These are phyloP conservation scores for Ilyonectria sp. DNA, from an alignment of 2,329 filamentous ascomycete genomes.

Conservation along the genomic window DNA sequence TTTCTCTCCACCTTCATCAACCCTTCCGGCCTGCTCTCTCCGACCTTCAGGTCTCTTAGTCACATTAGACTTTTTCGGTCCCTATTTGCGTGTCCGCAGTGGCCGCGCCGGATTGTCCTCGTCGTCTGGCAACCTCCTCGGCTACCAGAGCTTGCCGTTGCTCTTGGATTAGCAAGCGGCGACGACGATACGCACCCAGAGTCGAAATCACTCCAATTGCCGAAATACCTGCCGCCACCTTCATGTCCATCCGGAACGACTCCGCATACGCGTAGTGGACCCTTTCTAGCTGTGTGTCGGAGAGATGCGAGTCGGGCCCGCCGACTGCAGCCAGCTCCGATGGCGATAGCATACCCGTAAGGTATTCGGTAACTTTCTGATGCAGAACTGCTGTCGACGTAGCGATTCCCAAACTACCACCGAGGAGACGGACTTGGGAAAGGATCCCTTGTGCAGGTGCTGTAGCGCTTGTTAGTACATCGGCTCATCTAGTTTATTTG, in stretches of 20 bases:
- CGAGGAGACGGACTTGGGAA: slow-evolving; percentile 66
- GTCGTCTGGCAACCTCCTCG: slow-evolving; percentile 37
- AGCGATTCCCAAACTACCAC: slow-evolving; percentile 69
- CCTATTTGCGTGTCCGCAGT: too few species aligned
- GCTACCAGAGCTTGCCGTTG: slow-evolving; percentile 39
- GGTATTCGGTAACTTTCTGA: slow-evolving; percentile 47
- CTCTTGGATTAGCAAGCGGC: slow-evolving; percentile 34
- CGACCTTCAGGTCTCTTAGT: background rate
- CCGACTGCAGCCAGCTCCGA: slow-evolving; percentile 49
- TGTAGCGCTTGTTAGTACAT: slow-evolving; percentile 44
- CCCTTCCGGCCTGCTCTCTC: background rate
- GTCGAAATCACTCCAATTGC: slow-evolving; percentile 58
- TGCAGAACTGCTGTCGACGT: slow-evolving; percentile 64
- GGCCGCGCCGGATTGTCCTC: slow-evolving; percentile 13
- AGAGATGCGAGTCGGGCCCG: slow-evolving; percentile 42
- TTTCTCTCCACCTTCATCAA: background rate
- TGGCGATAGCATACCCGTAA: slow-evolving; percentile 49
- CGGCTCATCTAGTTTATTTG: background rate
- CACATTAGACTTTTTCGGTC: background rate
- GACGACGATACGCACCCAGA: slow-evolving; percentile 56
- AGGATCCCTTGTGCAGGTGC: slow-evolving; percentile 68
- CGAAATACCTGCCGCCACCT: slow-evolving; percentile 59
- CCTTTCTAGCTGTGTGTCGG: slow-evolving; percentile 47
- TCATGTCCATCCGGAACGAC: slow-evolving; percentile 64
- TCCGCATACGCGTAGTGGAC: slow-evolving; percentile 59